A percentile compares a stretch with the other conserved stretches of the same genome.
These are phyloP conservation scores for Nakazawaea anatomiae DNA, from an alignment of 805 yeast species.

Conservation along the genomic window DNA sequence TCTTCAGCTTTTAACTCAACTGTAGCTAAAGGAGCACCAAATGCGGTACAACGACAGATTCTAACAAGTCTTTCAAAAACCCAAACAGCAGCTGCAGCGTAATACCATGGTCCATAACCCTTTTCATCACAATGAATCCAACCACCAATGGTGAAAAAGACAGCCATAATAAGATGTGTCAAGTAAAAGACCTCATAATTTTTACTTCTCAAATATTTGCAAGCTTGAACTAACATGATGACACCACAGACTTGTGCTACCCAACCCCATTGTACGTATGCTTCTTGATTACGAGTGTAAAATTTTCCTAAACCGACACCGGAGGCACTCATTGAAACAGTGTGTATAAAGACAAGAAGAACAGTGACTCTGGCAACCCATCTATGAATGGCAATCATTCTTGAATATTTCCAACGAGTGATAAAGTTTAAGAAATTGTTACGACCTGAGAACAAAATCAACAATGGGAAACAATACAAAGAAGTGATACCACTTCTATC, in stretches of 20 bases:
- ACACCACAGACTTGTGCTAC: conserved; percentile 25
- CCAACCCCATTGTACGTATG: conserved; percentile 21
- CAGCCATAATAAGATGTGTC: conserved; percentile 34
- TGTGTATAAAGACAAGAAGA: conserved; percentile 40
- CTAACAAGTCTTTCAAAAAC: conserved; percentile 26
- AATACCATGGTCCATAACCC: conserved; percentile 3
- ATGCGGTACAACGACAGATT: conserved; percentile 27
- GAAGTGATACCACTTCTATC: conserved; percentile 50
- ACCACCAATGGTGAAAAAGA: conserved; percentile 35
- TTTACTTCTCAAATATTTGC: conserved; percentile 32
- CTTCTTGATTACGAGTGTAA: conserved; percentile 3
- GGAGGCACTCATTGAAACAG: conserved; percentile 22
- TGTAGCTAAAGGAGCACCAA: conserved; percentile 31
- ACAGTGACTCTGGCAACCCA: conserved; percentile 45
- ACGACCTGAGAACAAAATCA: conserved; percentile 55
- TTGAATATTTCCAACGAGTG: conserved; percentile 53
- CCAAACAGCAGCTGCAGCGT: conserved; percentile 22
- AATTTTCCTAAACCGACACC: conserved; percentile 18
- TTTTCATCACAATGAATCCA: conserved; percentile 28
- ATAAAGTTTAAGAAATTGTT: conserved; percentile 55
- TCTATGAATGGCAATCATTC: conserved; percentile 53
- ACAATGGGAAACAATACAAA: conserved; percentile 42
- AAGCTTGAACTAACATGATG: conserved; percentile 33
- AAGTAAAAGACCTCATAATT: conserved; percentile 36
- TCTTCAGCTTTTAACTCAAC: conserved; percentile 36